Evolutionary conservation across 495 filamentous ascomycete species (phyloP), one percentile per base, ranked within the genome.

Genomic region (Aspergillus funiculosus): DNA sequence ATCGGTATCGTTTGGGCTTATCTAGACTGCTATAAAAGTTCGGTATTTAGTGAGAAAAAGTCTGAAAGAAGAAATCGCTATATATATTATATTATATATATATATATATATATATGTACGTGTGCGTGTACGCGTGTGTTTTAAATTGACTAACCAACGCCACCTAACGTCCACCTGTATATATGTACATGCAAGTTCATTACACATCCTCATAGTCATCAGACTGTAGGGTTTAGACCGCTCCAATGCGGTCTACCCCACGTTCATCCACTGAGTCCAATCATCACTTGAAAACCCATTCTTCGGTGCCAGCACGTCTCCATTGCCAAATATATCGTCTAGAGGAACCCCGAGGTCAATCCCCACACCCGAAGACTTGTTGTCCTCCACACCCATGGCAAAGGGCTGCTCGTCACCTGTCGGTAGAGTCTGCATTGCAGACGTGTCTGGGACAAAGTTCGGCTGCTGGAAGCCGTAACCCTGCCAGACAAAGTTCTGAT

Each of bases 401-500:
- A 63, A 56, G 28, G 54, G 49, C 10, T 52, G 53, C 3, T 53
- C 22, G 6, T 67, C 50, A 0, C 45, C 45, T 9, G 43, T 18
- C 15, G 58, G 29, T 6, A 51, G 39, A 3, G 54, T 52, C 39
- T 53, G 58, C 28, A 59, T 57, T 13, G 55, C 48, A 3, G 56
- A 17, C 9, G 50, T 17, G 5, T 57, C 52, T 6, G 56, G 53
- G 1, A 57, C 8, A 10, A 60, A 44, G 24, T 52, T 55, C 20
- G 43, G 57, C 5, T 60, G 58, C 29, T 67, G 62, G 50, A 66
- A 63, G 38, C 62, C 66, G 42, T 70, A 68, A 4, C 66, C 62
- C 50, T 70, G 68, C 68, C 68, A 73, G 21, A 68, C 56, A 31
- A 69, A 73, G 28, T 70, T 70, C 20, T 68, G 65, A 45, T 68